Base-by-base conservation (phyloP, 2,329 filamentous ascomycete species). In the Orbilia oligospora region DNA sequence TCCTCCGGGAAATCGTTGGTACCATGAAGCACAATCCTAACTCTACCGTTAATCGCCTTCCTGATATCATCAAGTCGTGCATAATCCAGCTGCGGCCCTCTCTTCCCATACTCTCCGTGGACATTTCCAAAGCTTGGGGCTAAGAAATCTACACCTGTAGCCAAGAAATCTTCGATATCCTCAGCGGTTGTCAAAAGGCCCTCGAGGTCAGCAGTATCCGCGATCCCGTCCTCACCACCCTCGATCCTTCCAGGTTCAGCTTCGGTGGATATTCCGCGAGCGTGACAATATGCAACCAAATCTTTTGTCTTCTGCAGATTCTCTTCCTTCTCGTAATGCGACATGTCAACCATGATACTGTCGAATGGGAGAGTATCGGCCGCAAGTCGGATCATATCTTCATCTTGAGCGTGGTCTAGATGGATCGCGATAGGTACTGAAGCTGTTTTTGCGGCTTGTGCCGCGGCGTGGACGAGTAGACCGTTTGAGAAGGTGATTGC, bases 261-360 rank as follows among this genome's bases (percentile, higher is more conserved):
- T 83, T 93, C 91, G 0, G 90, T 91, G 3, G 90, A 88, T 79
- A 92, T 92, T 2, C 90, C 90, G 49, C 88, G 86, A 80, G 85
- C 89, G 82, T 91, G 88, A 82, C 91, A 91, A 82, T 90, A 89
- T 22, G 84, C 84, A 5, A 90, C 89, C 64, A 92, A 84, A 80
- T 91, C 89, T 64, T 86, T 86, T 20, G 91, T 93, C 82, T 88
- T 87, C 1, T 87, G 85, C 44, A 93, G 85, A 82, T 93, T 93
- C 84, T 92, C 90, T 68, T 88, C 90, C 81, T 90, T 90, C 81
- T 91, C 90, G 82, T 91, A 89, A 83, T 93, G 91, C 73, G 87
- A 89, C 91, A 93, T 93, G 84, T 93, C 91, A 0, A 93, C 89
- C 91, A 93, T 93, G 83, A 93, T 92, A 80, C 87, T 89, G 84